Percentiles rank a stretch among this genome's conserved stretches.
These are phyloP conservation scores for Fusarium sp. DNA, from an alignment of 2,329 filamentous ascomycete species.

Conservation along the genomic window DNA sequence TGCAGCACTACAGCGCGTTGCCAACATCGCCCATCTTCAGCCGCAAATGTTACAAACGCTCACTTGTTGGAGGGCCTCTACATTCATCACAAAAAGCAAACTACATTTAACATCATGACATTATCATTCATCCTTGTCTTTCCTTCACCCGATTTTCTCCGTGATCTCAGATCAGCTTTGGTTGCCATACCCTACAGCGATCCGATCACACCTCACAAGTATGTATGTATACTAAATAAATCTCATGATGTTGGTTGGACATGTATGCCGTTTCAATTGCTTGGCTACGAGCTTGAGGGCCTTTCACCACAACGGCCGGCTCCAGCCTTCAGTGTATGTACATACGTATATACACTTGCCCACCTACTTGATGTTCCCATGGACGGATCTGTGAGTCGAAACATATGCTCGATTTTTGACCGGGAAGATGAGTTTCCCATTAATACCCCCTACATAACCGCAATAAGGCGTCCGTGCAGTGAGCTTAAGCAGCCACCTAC, in stretches of 20 bases:
- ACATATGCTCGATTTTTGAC: conserved; percentile 10
- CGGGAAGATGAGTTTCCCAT: neutral
- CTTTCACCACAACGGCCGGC: neutral
- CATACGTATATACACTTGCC: neutral
- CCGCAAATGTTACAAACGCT: neutral
- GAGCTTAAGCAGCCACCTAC: neutral
- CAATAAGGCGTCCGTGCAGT: neutral
- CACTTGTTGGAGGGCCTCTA: neutral
- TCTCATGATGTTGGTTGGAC: neutral
- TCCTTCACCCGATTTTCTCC: conserved; percentile 38
- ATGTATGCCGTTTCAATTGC: neutral
- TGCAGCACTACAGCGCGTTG: neutral
- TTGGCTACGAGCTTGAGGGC: neutral
- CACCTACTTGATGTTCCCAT: neutral
- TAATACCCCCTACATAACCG: neutral
- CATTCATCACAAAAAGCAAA: neutral
- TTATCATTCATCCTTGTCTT: conserved; percentile 5
- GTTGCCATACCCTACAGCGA: conserved; percentile 25
- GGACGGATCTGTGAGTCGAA: conserved; percentile 4
- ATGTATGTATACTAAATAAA: neutral
- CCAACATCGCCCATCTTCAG: neutral
- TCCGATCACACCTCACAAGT: neutral
- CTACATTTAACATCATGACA: neutral
- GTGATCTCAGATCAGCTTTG: conserved; percentile 20
- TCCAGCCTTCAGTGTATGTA: conserved; percentile 3